Evolutionary conservation across 2,329 filamentous ascomycete species (phyloP).

Genomic region (Uncinocarpus reesii): DNA sequence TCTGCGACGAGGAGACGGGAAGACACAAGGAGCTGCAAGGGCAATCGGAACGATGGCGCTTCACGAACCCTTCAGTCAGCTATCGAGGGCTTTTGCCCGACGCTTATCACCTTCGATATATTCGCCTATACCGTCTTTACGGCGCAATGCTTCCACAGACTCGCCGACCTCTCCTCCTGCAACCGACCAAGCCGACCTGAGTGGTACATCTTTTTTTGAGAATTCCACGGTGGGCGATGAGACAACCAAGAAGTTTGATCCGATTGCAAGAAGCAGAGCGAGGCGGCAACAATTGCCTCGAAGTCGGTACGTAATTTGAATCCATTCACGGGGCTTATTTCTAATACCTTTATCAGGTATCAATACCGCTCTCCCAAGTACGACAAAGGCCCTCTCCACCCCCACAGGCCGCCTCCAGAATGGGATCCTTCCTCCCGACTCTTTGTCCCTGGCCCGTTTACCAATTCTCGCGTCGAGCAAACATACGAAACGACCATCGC

Average conservation of each 20-base stretch:
- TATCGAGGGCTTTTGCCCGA: conserved; percentile 31
- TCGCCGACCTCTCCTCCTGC: conserved; percentile 26
- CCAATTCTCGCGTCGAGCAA: conserved; percentile 73
- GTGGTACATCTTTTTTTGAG: conserved; percentile 29
- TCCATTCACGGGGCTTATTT: conserved; percentile 11
- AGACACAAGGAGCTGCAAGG: background rate
- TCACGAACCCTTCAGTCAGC: conserved; percentile 31
- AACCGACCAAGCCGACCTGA: conserved; percentile 41
- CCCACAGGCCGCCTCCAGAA: conserved; percentile 75
- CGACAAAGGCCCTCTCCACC: conserved; percentile 85
- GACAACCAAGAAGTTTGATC: conserved; percentile 42
- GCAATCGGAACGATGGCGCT: conserved; percentile 28
- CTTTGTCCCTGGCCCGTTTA: conserved; percentile 86
- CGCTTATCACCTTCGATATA: conserved; percentile 26
- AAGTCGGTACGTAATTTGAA: conserved; percentile 41
- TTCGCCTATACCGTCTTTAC: conserved; percentile 25
- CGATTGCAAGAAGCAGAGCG: conserved; percentile 38
- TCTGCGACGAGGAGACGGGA: background rate
- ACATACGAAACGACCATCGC: conserved; percentile 82
- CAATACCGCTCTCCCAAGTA: conserved; percentile 91
- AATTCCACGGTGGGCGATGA: conserved; percentile 17
- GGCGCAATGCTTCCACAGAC: conserved; percentile 41
- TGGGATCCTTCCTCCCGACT: conserved; percentile 81
- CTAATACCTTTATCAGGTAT: conserved; percentile 51
- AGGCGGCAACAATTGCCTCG: conserved; percentile 39